These are phyloP conservation scores for Sherardia arvensis DNA, from an alignment of 257 asterid genomes.

Conservation along the genomic window DNA sequence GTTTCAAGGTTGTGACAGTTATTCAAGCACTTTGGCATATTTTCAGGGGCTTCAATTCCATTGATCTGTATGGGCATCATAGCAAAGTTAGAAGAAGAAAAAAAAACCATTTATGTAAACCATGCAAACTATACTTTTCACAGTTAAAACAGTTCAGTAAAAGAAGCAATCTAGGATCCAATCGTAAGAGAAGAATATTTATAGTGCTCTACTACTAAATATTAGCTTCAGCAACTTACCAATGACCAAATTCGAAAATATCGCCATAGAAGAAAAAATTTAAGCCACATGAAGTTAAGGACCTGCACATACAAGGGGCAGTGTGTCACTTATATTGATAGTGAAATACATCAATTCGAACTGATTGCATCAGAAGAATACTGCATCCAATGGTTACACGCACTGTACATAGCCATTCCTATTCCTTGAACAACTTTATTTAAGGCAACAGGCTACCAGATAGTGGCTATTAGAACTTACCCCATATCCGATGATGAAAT, in stretches of 20 bases:
- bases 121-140: not conserved
- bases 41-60: conserved; percentile 91
- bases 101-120: not conserved
- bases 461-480: conserved; percentile 36
- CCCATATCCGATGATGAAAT: conserved; percentile 91
- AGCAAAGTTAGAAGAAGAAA: conserved; percentile 6
- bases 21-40: conserved; percentile 92
- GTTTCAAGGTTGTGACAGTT: conserved; percentile 87
- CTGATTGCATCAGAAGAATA: not conserved
- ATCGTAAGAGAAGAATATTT: not conserved
- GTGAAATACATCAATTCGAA: not conserved
- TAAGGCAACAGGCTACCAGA: not conserved
- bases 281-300: conserved; percentile 95
- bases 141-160: not conserved
- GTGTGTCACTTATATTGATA: not conserved
- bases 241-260: conserved; percentile 89
- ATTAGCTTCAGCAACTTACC: conserved; percentile 38
- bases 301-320: conserved; percentile 38
- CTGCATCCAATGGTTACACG: not conserved
- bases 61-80: conserved; percentile 47
- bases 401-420: not conserved
- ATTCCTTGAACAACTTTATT: not conserved
- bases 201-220: conserved; percentile 4
- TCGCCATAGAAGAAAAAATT: conserved; percentile 92
- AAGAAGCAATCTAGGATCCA: not conserved